phyloP scores from a whole-genome alignment of 2,329 filamentous ascomycete species.

The Mollisia scopiformis region DNA sequence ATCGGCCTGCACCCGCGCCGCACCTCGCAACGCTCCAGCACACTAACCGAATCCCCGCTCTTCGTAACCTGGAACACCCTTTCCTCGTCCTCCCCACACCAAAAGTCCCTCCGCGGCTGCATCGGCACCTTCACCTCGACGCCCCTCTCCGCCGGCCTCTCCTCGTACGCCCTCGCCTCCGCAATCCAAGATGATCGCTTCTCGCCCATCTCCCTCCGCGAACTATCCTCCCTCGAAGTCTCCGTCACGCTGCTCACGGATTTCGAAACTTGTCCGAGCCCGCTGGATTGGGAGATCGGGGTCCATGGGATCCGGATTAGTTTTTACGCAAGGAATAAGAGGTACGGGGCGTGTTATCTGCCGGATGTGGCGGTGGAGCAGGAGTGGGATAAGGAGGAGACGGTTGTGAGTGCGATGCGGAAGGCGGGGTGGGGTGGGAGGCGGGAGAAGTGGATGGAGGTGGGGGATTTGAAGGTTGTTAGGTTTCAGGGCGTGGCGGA shows the following conservation, averaged over 20 bases:
- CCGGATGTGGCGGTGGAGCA: conserved; percentile 92
- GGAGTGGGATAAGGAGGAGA: conserved; percentile 93
- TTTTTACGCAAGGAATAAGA: conserved; percentile 73
- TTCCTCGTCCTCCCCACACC: conserved; percentile 44
- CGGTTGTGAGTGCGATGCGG: conserved; percentile 84
- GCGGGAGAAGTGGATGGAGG: conserved; percentile 70
- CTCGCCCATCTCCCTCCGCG: conserved; percentile 53
- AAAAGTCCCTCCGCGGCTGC: conserved; percentile 80
- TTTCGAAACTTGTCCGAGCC: conserved; percentile 75
- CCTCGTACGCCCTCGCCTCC: conserved; percentile 82
- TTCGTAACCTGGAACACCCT: conserved; percentile 89
- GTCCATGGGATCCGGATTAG: conserved; percentile 85
- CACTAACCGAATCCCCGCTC: conserved; percentile 65
- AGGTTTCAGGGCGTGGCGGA: conserved; percentile 87
- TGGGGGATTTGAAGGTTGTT: conserved; percentile 73
- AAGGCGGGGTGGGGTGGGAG: conserved; percentile 89
- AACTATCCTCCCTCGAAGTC: conserved; percentile 62
- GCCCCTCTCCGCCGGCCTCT: conserved; percentile 72
- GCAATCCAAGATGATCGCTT: conserved; percentile 67
- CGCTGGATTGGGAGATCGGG: conserved; percentile 86
- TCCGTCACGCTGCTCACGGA: conserved; percentile 82
- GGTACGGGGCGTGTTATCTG: conserved; percentile 86
- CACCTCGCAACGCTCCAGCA: conserved; percentile 25
- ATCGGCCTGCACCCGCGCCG: conserved; percentile 25
- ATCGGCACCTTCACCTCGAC: conserved; percentile 91